Evolutionary conservation across 164 flowering plant genomes (phyloP), one percentile per base, ranked within the genome.

Genomic region (Amborella trichopoda): DNA sequence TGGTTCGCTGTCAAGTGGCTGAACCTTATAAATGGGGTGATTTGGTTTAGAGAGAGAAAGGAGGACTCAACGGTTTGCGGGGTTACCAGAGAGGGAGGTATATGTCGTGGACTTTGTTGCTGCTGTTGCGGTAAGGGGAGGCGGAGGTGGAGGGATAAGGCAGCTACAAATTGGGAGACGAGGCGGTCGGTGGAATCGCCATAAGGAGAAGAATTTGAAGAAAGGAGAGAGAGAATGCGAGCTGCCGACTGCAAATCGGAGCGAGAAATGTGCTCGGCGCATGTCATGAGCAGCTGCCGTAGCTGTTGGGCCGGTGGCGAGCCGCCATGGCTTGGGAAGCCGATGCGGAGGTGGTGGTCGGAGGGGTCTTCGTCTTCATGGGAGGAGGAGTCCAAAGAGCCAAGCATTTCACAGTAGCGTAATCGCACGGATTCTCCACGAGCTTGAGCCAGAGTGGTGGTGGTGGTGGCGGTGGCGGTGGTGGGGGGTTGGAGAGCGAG

Each of bases 1-100:
- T 90, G 97, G 52, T 90, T 90, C 17, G 97, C 95, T 0, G 97
- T 90, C 12, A 90, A 67, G 22, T 90, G 97, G 48, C 72, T 63
- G 67, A 90, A 90, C 43, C 97, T 62, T 18, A 85, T 60, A 66
- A 85, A 90, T 0, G 97, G 97, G 2, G 97, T 83, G 28, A 90
- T 53, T 52, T 83, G 83, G 66, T 90, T 90, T 14, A 90, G 72
- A 13, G 76, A 63, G 6, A 90, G 68, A 48, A 73, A 85, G 5
- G 90, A 69, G 2, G 95, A 76, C 33, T 75, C 80, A 42, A 69
- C 53, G 13, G 51, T 44, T 10, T 53, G 34, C 1, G 33, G 20
- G 5, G 48, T 18, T 11, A 55, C 12, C n/a, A 37, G 44, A 12
- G 54, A 14, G 37, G 17, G 26, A 46, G 30, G 22, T 54, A 11